Evolutionary conservation across 768 basidiomycete genomes (phyloP), one percentile per base, ranked within the genome.

Genomic region (Pisolithus sp.): DNA sequence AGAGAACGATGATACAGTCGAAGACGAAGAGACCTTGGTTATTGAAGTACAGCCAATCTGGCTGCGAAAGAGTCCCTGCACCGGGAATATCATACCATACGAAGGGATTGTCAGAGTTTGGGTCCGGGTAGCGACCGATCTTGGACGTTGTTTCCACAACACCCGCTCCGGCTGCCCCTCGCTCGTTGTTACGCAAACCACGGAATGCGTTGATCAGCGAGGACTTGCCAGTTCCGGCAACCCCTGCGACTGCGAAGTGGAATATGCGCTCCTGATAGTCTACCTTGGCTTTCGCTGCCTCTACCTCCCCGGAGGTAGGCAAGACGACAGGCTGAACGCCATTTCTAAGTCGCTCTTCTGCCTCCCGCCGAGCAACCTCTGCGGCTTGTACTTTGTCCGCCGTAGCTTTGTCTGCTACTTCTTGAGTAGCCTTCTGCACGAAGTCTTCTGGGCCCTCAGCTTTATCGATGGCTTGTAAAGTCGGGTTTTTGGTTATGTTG

Each of bases 11-110:
- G 34, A 34, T 34, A 5, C 34, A 34, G 13, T 34, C 34, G 5
- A 34, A 59, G 40, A 57, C 50, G n/a, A 51, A 57, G 8, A 67
- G 59, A 13, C 62, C 63, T 31, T 65, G 60, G 7, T 57, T 45
- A 24, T 64, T 63, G 55, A 67, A 66, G 51, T 67, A 67, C 18
- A 59, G 51, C 62, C 60, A 64, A 30, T 59, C 60, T 17, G 60
- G 53, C 20, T 58, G 53, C 24, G 46, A 50, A 12, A 60, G 34
- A 4, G 34, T 34, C 13, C 34, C 34, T 15, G 34, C 34, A 34
- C 34, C 34, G 34, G 34, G 34, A 13, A 34, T 34, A 13, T 34
- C 34, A 34, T 34, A 34, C 34, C 34, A 34, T 5, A 34, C 34
- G 34, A 34, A 34, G 12, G 34, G 34, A 34, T 34, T 34, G 34